Percentiles rank a stretch among this genome's conserved stretches.
phyloP scores from a whole-genome alignment of 805 yeast genomes.

The Starmera dryadoides region DNA sequence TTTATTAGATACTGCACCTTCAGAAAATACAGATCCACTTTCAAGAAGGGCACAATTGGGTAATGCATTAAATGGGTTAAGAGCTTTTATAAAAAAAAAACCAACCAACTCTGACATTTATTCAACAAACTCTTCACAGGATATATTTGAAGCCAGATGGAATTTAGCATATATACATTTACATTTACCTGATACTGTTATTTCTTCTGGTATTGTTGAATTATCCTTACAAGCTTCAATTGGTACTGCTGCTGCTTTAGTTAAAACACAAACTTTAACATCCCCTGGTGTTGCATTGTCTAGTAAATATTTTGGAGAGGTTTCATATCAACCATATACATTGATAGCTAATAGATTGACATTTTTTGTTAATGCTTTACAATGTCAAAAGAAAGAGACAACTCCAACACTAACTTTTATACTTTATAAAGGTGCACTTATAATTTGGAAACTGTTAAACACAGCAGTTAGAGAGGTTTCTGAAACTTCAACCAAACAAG shows the following conservation, averaged over 20 bases:
- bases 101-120: background rate
- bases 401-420: slow-evolving; percentile 1
- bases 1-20: background rate
- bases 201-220: slow-evolving; percentile 1
- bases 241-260: background rate
- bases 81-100: background rate
- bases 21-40: background rate
- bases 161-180: slow-evolving; percentile 1
- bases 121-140: background rate
- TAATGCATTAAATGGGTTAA: background rate
- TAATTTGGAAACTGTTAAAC: background rate
- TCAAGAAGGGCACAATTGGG: slow-evolving; percentile 1
- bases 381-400: background rate
- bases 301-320: background rate
- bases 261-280: background rate
- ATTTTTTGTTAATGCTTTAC: background rate
- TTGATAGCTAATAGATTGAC: background rate
- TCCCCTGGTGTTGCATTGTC: background rate
- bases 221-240: background rate
- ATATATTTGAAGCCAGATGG: slow-evolving; percentile 1
- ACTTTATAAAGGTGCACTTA: background rate
- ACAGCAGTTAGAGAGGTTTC: background rate
- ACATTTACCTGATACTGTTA: slow-evolving; percentile 1
- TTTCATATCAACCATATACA: background rate
- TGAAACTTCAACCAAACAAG: background rate